Conservation (phyloP, 1,284 basidiomycete species). For the Melampsora larici-populina region DNA sequence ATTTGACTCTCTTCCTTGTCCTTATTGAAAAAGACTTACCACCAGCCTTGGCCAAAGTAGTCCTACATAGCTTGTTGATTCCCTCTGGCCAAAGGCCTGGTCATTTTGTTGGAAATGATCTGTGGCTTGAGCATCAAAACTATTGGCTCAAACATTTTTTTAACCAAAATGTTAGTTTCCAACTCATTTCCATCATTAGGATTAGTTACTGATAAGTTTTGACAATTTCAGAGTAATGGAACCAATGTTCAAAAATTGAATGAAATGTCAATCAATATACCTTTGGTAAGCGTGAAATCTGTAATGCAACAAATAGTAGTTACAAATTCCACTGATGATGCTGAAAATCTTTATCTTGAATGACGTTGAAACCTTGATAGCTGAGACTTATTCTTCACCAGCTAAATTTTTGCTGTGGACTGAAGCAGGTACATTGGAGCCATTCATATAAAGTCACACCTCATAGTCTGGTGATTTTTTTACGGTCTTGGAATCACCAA, state of each 20-base stretch:
- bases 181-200: too few relatives aligned
- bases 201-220: too few relatives aligned
- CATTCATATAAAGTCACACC: too few relatives aligned
- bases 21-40: conserved; percentile 6
- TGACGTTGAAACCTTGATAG: too few relatives aligned
- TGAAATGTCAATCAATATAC: background rate
- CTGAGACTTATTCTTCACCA: too few relatives aligned
- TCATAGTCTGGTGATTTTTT: too few relatives aligned
- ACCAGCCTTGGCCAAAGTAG: conserved; percentile 1
- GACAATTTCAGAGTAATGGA: background rate
- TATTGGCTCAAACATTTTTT: background rate
- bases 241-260: background rate
- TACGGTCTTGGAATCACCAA: too few relatives aligned
- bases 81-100: background rate
- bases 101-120: conserved; percentile 24
- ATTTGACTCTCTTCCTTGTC: conserved; percentile 7
- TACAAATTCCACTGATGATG: too few relatives aligned
- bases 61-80: conserved; percentile 4
- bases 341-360: too few relatives aligned
- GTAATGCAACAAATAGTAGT: background rate
- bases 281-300: background rate
- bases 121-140: conserved; percentile 12
- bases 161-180: background rate
- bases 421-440: too few relatives aligned
- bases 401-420: too few relatives aligned